Conservation (phyloP, 352 stramenopile species). For the Peronospora belbahrii region DNA sequence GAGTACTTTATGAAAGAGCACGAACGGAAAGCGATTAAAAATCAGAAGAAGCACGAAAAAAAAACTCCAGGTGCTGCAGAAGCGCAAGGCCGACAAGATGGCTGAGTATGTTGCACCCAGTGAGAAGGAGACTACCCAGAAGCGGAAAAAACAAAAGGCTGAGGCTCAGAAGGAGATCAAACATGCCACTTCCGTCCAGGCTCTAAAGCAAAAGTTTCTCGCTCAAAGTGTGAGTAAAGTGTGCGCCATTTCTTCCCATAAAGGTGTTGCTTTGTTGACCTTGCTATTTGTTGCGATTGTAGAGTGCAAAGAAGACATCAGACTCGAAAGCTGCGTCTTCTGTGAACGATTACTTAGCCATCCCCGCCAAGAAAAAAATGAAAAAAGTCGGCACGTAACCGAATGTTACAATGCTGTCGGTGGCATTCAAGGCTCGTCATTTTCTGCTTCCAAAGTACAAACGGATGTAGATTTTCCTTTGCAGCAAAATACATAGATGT, state of each 20-base stretch:
- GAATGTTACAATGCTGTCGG: too few relatives aligned
- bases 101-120: constrained; percentile 66
- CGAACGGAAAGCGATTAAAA: constrained; percentile 89
- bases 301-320: constrained; percentile 36
- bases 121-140: constrained; percentile 71
- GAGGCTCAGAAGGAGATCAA: constrained; percentile 37
- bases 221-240: constrained; percentile 46
- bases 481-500: too few relatives aligned
- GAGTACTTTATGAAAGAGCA: constrained; percentile 99
- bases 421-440: too few relatives aligned
- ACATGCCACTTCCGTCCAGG: constrained; percentile 46
- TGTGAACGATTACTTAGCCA: constrained; percentile 56
- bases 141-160: constrained; percentile 66
- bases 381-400: constrained; percentile 31
- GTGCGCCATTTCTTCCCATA: neutral
- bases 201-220: constrained; percentile 80
- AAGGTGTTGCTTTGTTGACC: neutral
- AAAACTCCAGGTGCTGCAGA: constrained; percentile 47
- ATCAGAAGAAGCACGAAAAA: constrained; percentile 81
- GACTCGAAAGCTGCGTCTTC: constrained; percentile 23
- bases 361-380: constrained; percentile 52
- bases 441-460: too few relatives aligned
- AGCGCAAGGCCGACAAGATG: constrained; percentile 68
- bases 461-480: too few relatives aligned
- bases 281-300: constrained; percentile 2